These are phyloP conservation scores for Davidsoniella virescens DNA, from an alignment of 2,329 filamentous ascomycete genomes.

Conservation along the genomic window DNA sequence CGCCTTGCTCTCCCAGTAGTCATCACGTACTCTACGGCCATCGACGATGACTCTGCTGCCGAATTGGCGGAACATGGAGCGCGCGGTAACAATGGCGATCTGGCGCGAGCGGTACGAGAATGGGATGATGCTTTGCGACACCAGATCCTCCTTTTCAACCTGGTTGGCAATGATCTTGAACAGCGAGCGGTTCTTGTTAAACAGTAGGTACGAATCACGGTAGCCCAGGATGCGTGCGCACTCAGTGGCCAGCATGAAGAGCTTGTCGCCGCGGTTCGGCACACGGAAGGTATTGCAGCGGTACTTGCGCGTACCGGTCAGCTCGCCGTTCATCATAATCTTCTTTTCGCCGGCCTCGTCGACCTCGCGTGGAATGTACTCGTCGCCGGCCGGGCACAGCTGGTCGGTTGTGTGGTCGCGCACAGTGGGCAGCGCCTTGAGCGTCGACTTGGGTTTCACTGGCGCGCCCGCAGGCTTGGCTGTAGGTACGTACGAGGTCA, in stretches of 20 bases:
- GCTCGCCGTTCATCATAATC: constrained; percentile 67
- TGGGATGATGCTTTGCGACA: constrained; percentile 83
- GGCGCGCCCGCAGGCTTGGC: constrained; percentile 31
- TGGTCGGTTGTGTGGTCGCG: constrained; percentile 96
- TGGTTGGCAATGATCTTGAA: constrained; percentile 97
- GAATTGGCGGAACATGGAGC: constrained; percentile 98
- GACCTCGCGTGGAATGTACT: constrained; percentile 85
- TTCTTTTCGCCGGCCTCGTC: constrained; percentile 93
- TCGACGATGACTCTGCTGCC: constrained; percentile 85
- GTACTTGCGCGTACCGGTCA: constrained; percentile 72
- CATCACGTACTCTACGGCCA: constrained; percentile 80
- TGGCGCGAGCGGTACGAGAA: constrained; percentile 98
- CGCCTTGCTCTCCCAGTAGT: constrained; percentile 97
- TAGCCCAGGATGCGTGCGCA: constrained; percentile 89
- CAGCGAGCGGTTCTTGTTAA: constrained; percentile 95
- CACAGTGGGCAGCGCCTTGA: constrained; percentile 91
- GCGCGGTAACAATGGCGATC: constrained; percentile 92
- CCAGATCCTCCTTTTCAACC: constrained; percentile 89
- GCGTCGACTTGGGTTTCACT: constrained; percentile 64
- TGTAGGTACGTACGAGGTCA: neutral
- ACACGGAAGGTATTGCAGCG: constrained; percentile 88
- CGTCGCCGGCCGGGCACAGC: constrained; percentile 72
- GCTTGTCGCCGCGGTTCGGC: constrained; percentile 74
- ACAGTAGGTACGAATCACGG: constrained; percentile 90
- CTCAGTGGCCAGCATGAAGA: constrained; percentile 98